Percentiles rank a stretch among this genome's conserved stretches.
Evolutionary conservation across 805 yeast species (phyloP).

Genomic region (Nakazawaea molendinolei): DNA sequence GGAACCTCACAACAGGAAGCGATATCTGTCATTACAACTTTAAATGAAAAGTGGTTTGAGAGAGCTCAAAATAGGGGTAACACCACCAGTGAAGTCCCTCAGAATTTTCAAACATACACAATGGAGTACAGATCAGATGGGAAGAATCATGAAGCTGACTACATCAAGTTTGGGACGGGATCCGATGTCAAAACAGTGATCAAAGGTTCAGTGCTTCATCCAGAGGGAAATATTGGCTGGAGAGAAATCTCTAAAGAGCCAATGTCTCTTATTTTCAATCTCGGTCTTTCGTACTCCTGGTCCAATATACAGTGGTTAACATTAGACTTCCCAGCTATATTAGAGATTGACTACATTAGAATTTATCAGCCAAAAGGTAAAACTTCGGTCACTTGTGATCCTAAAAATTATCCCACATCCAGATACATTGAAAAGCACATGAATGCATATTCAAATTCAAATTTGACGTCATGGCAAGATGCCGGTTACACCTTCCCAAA

Average conservation of each 20-base stretch:
- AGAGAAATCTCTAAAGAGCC: conserved; percentile 78
- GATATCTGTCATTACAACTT: conserved; percentile 28
- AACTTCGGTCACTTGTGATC: conserved; percentile 30
- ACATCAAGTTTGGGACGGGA: conserved; percentile 29
- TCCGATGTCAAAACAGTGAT: conserved; percentile 23
- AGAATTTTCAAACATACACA: conserved; percentile 27
- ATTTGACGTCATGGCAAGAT: conserved; percentile 29
- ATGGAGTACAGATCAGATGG: conserved; percentile 28
- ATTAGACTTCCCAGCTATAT: conserved; percentile 28
- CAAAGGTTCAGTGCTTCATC: conserved; percentile 29
- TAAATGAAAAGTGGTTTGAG: conserved; percentile 32
- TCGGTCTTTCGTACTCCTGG: conserved; percentile 66
- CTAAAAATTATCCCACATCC: conserved; percentile 28
- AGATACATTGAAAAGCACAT: conserved; percentile 28
- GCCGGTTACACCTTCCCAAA: conserved; percentile 32
- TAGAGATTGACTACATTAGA: conserved; percentile 33
- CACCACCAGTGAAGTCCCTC: conserved; percentile 3
- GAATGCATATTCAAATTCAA: conserved; percentile 28
- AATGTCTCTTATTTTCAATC: conserved; percentile 71
- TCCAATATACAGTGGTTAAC: conserved; percentile 30
- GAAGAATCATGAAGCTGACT: conserved; percentile 20
- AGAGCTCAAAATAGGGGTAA: conserved; percentile 1
- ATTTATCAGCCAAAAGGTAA: conserved; percentile 31
- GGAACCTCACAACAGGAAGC: conserved; percentile 36
- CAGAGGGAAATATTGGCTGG: conserved; percentile 54